Percentiles rank a stretch among this genome's conserved stretches.
Conservation (phyloP, 345 rosid genomes). For the Iberis pinnata region DNA sequence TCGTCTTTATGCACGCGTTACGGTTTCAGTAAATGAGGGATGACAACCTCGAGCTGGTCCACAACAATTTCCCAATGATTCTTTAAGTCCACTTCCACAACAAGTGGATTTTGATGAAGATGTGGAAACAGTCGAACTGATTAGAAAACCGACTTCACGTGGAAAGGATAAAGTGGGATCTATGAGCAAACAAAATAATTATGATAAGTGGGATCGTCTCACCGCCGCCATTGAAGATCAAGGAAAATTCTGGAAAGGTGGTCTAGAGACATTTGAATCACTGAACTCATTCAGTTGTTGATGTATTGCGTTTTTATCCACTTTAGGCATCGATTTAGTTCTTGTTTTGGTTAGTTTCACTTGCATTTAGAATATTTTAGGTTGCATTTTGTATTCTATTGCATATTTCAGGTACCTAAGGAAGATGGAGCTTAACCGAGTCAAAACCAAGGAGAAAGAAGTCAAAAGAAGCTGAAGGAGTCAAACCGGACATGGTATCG, state of each 20-base stretch:
- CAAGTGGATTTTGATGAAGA: background rate
- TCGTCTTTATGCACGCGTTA: background rate
- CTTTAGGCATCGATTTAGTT: too few species aligned
- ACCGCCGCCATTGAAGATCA: background rate
- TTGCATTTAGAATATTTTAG: too few species aligned
- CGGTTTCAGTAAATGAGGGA: background rate
- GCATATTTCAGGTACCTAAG: too few species aligned
- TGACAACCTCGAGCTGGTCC: conserved; percentile 4
- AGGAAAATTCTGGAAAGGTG: background rate
- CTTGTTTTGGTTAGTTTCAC: too few species aligned
- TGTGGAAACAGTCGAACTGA: background rate
- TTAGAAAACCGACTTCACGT: background rate
- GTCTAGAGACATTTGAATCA: background rate
- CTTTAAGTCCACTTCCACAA: background rate
- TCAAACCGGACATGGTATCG: too few species aligned
- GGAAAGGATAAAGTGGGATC: background rate
- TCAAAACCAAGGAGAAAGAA: too few species aligned
- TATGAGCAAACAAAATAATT: background rate
- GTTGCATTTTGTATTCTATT: too few species aligned
- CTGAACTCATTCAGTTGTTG: background rate
- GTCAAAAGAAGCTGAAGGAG: too few species aligned
- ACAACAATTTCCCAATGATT: background rate
- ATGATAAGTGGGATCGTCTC: conserved; percentile 1
- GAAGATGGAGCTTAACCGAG: too few species aligned
- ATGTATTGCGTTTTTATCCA: too few species aligned